Conservation (phyloP, 108 stramenopile species). For the Seminavis robusta region DNA sequence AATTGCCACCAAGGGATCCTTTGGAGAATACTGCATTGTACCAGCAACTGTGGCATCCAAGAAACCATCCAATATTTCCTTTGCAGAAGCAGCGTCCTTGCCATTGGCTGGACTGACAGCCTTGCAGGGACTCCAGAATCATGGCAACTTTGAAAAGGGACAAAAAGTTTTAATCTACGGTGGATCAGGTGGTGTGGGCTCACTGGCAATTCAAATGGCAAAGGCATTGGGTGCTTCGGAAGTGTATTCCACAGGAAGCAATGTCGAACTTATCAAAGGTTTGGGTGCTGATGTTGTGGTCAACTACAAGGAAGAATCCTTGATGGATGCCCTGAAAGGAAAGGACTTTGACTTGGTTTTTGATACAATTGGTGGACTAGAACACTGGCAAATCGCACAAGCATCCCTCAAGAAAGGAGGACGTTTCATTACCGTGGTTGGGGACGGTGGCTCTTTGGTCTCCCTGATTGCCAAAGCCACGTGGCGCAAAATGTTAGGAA, state of each 20-base stretch:
- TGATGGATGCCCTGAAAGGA: constrained; percentile 7
- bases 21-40: constrained; percentile 18
- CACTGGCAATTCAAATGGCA: constrained; percentile 31
- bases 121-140: constrained; percentile 14
- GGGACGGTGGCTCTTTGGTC: constrained; percentile 8
- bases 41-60: not conserved
- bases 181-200: constrained; percentile 34
- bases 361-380: constrained; percentile 15
- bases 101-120: constrained; percentile 23
- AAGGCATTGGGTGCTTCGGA: constrained; percentile 16
- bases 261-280: constrained; percentile 9
- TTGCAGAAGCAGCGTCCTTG: constrained; percentile 13
- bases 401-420: constrained; percentile 4
- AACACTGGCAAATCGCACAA: constrained; percentile 14
- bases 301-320: constrained; percentile 8
- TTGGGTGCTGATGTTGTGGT: constrained; percentile 26
- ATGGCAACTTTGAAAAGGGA: constrained; percentile 8
- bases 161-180: constrained; percentile 28
- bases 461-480: too few relatives aligned
- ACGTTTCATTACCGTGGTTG: constrained; percentile 8
- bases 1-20: constrained; percentile 13
- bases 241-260: constrained; percentile 14
- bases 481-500: too few relatives aligned
- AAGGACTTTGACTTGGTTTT: constrained; percentile 21
- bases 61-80: constrained; percentile 16